Conservation (phyloP, 352 stramenopile genomes). For the Globisporangium ultimum region DNA sequence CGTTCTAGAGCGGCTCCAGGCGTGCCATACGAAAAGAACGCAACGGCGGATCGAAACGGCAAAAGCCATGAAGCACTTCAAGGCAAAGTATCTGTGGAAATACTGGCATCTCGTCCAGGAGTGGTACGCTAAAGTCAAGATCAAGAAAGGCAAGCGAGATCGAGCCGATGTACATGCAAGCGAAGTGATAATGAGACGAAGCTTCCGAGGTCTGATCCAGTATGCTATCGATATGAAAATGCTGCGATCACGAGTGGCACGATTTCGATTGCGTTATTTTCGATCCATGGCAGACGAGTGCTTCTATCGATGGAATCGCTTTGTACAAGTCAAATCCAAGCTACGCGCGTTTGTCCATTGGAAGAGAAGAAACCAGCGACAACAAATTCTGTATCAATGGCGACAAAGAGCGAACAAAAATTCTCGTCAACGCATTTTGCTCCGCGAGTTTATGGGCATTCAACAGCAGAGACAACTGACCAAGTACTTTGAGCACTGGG, state of each 20-base stretch:
- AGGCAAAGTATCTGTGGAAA: conserved; percentile 11
- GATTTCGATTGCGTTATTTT: conserved; percentile 25
- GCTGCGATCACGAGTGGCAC: conserved; percentile 12
- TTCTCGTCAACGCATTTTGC: not conserved
- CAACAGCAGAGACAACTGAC: conserved; percentile 11
- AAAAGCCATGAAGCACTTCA: conserved; percentile 17
- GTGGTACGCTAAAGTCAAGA: conserved; percentile 13
- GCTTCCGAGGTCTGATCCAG: conserved; percentile 4
- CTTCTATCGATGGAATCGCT: conserved; percentile 19
- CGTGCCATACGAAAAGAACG: not conserved
- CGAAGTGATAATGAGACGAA: not conserved
- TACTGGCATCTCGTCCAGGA: conserved; percentile 21
- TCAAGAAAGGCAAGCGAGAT: not conserved
- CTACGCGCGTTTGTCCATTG: conserved; percentile 11
- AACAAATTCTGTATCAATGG: conserved; percentile 2
- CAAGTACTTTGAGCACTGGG: conserved; percentile 36
- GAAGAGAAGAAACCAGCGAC: not conserved
- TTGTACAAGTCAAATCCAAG: conserved; percentile 9
- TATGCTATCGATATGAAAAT: conserved; percentile 5
- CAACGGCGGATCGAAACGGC: conserved; percentile 1
- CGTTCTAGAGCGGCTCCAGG: not conserved
- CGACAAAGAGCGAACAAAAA: not conserved
- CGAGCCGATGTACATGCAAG: not conserved
- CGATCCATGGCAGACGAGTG: conserved; percentile 21
- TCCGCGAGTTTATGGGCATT: conserved; percentile 11